A percentile compares a stretch with the other conserved stretches of the same genome.
phyloP scores from a whole-genome alignment of 805 yeast genomes.

The Monosporozyma servazzii region DNA sequence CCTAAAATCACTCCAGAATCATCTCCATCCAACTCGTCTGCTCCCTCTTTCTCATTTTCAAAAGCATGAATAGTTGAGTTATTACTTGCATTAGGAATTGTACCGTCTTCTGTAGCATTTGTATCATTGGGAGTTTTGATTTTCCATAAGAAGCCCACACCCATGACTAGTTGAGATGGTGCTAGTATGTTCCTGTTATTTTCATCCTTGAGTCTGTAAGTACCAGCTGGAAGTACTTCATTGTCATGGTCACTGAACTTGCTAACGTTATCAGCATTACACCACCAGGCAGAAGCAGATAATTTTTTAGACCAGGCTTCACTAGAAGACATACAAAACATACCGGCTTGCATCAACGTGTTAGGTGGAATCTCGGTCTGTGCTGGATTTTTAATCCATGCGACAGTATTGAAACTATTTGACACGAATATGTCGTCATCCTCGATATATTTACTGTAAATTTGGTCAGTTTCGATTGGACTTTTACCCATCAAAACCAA shows the following conservation, averaged over 20 bases:
- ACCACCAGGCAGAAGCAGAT: conserved; percentile 78
- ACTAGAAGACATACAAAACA: conserved; percentile 70
- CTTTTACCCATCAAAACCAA: conserved; percentile 84
- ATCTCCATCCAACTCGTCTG: conserved; percentile 2
- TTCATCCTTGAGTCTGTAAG: conserved; percentile 43
- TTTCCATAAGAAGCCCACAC: conserved; percentile 73
- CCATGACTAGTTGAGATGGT: conserved; percentile 83
- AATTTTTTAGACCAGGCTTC: conserved; percentile 86
- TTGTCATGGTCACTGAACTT: conserved; percentile 53
- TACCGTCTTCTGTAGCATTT: conserved; percentile 1
- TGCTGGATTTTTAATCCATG: conserved; percentile 72
- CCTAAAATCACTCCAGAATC: background rate
- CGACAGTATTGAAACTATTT: conserved; percentile 65
- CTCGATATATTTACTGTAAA: conserved; percentile 68
- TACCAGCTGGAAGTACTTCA: conserved; percentile 48
- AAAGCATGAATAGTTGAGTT: conserved; percentile 1
- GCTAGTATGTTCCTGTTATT: conserved; percentile 54
- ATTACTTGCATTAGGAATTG: background rate
- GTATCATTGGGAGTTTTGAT: conserved; percentile 36
- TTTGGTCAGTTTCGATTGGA: conserved; percentile 64
- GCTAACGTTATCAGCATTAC: conserved; percentile 57
- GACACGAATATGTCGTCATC: conserved; percentile 67
- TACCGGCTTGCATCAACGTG: conserved; percentile 82
- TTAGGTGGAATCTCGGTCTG: conserved; percentile 76
- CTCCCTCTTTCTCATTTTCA: conserved; percentile 4